Evolutionary conservation across 352 stramenopile species (phyloP), one percentile per base, ranked within the genome.

Genomic region (Blastocystis hominis): DNA sequence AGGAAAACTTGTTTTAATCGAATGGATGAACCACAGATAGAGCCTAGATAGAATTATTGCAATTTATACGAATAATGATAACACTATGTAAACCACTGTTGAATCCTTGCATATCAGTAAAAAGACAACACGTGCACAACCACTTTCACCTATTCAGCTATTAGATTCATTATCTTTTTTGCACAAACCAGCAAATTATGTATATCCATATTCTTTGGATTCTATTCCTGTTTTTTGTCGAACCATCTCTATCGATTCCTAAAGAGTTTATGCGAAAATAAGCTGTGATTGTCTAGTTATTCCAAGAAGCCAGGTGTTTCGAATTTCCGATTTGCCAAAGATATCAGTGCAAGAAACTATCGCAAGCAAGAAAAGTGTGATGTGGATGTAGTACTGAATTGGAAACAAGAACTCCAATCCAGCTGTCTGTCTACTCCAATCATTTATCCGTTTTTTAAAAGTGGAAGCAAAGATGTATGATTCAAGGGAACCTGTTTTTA

Each of bases 341-440:
- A 84, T 68, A 61, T 84, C 6, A 84, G 72, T 40, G 44, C 20
- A 24, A 50, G 55, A 30, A 84, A 84, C 7, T 55, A 53, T 10
- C 3, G 72, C 13, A 66, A 66, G 56, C 72, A 84, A 24, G 36
- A 66, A 17, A 84, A 84, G 42, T 84, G 72, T 40, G 13, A 84
- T 13, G 34, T 61, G 15, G 55, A 84, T 34, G 47, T 84, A 3
- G 44, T 84, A 17, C 40, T 84, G 50, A 84, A 69, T 15, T 84
- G 72, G 72, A 84, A 84, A 53, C 59, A 68, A 64, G 44, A 84
- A 34, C 53, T 64, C 9, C 72, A 84, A 47, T 84, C 72, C 4
- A 84, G 72, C 50, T 84, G 72, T 30, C 24, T 66, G 34, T 84
- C 72, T 15, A 84, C 44, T 10, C 72, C 72, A 9, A 6, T 84